A percentile compares a stretch with the other conserved stretches of the same genome.
Conservation (phyloP, 345 rosid genomes). For the Luvunga scandens region DNA sequence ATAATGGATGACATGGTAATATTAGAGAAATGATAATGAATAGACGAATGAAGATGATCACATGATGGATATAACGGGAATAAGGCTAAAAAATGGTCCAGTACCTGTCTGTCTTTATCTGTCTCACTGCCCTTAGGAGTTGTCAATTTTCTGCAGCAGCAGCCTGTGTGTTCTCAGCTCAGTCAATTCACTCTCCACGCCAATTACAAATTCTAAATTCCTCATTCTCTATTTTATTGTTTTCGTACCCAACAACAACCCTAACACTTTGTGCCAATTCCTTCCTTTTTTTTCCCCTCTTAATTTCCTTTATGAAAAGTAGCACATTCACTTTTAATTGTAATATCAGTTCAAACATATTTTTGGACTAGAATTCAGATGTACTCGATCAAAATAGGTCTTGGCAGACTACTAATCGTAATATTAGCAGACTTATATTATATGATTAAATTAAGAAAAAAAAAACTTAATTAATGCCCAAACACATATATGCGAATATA, state of each 20-base stretch:
- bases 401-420: no score
- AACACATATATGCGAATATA: no score
- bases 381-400: no score
- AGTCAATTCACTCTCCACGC: neutral
- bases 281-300: neutral
- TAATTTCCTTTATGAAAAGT: neutral
- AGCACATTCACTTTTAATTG: neutral
- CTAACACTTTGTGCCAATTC: no score
- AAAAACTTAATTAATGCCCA: no score
- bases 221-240: neutral
- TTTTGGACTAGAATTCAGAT: no score
- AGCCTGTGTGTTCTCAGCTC: neutral
- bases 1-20: neutral
- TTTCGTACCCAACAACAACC: neutral
- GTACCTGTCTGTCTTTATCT: neutral
- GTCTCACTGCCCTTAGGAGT: neutral
- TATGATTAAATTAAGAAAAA: no score
- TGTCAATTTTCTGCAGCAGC: conserved; percentile 9
- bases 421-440: no score
- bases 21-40: neutral
- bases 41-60: conserved; percentile 1
- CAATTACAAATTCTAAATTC: neutral
- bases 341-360: no score
- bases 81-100: conserved; percentile 3
- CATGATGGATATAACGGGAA: neutral